phyloP scores from a whole-genome alignment of 257 asterid genomes.

The Ophiorrhiza pumila region DNA sequence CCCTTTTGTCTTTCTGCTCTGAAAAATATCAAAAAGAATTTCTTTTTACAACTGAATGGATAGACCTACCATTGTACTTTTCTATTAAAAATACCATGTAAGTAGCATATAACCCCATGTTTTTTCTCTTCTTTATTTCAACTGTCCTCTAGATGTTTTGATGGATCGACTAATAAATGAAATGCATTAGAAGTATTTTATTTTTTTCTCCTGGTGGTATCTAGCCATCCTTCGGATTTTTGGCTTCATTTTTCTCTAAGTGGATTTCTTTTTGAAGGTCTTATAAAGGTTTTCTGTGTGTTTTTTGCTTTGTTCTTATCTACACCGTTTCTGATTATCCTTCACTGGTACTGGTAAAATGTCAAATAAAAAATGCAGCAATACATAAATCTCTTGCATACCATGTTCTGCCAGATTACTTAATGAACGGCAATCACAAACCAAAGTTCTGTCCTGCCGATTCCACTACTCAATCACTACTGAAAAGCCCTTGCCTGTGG shows the following conservation, averaged over 20 bases:
- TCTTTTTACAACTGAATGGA: not conserved
- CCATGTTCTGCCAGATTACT: not conserved
- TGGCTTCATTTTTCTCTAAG: too few relatives aligned
- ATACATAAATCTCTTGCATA: not conserved
- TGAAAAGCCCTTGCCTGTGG: not conserved
- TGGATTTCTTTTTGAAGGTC: not conserved
- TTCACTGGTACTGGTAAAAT: conserved; percentile 2
- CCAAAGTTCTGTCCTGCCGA: not conserved
- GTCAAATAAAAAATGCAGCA: not conserved
- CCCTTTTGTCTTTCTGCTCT: not conserved
- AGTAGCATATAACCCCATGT: not conserved
- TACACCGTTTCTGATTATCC: not conserved
- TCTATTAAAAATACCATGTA: not conserved
- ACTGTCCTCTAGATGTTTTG: not conserved
- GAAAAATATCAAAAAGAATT: not conserved
- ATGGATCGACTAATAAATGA: not conserved
- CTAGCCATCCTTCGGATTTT: not conserved
- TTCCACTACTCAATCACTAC: not conserved
- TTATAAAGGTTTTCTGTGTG: not conserved
- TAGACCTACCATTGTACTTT: not conserved
- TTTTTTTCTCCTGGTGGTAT: not conserved
- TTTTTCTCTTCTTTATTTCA: too few relatives aligned
- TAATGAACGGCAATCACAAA: not conserved
- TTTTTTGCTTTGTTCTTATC: not conserved
- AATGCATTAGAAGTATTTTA: not conserved